Evolutionary conservation across 208 protist genomes (phyloP).

Genomic region (Hexamita inflata): DNA sequence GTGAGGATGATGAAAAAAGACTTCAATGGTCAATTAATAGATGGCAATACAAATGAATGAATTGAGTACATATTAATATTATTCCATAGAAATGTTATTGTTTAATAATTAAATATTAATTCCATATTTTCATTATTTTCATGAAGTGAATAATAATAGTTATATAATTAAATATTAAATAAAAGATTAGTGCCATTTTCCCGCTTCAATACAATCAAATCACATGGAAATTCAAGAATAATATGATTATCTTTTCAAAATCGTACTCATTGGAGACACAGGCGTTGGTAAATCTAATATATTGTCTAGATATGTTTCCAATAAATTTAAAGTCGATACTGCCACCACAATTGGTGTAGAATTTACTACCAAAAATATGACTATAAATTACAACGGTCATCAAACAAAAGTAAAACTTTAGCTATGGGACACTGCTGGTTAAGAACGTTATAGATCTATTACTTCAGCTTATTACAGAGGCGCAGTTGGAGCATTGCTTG

Average conservation of each 20-base stretch:
- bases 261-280: constrained; percentile 48
- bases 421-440: constrained; percentile 50
- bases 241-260: constrained; percentile 43
- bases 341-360: constrained; percentile 55
- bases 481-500: constrained; percentile 39
- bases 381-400: constrained; percentile 43
- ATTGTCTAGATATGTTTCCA: constrained; percentile 45
- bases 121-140: too few relatives aligned
- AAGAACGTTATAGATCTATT: constrained; percentile 39
- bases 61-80: too few relatives aligned
- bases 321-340: constrained; percentile 43
- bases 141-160: too few relatives aligned
- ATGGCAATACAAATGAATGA: too few relatives aligned
- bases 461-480: constrained; percentile 42
- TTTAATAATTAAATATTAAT: too few relatives aligned
- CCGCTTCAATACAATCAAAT: too few relatives aligned
- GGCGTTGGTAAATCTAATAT: constrained; percentile 51
- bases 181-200: too few relatives aligned
- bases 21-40: too few relatives aligned
- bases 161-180: too few relatives aligned
- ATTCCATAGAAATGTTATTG: too few relatives aligned
- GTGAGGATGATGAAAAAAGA: too few relatives aligned
- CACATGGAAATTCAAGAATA: too few relatives aligned
- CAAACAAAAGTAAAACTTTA: constrained; percentile 44
- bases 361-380: constrained; percentile 45